phyloP scores from a whole-genome alignment of 2,329 filamentous ascomycete genomes.

The Mycosphaerella sp. region DNA sequence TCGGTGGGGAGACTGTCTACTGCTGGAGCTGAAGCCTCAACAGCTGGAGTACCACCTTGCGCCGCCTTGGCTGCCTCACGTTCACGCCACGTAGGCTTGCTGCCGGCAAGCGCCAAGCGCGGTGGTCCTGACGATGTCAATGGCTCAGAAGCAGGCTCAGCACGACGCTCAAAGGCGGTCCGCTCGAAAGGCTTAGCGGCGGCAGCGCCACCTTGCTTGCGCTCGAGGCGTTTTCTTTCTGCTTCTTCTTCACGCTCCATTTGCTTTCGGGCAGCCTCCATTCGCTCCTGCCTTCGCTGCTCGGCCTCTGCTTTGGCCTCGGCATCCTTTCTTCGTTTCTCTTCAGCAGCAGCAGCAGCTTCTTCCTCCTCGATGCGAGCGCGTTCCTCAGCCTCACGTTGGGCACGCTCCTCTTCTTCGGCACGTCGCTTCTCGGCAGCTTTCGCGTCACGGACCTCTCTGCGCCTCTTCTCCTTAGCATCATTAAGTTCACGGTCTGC shows the following conservation, averaged over 20 bases:
- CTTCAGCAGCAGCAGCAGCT: constrained; percentile 70
- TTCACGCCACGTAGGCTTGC: constrained; percentile 65
- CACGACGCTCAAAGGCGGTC: constrained; percentile 20
- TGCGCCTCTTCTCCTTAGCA: constrained; percentile 80
- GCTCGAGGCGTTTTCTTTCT: constrained; percentile 64
- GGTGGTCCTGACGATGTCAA: constrained; percentile 51
- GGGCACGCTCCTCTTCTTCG: constrained; percentile 73
- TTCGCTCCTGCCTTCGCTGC: constrained; percentile 57
- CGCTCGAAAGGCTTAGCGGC: constrained; percentile 35
- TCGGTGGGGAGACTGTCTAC: constrained; percentile 35
- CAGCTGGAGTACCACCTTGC: constrained; percentile 20
- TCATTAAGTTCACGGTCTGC: constrained; percentile 90
- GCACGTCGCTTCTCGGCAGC: constrained; percentile 75
- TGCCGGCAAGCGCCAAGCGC: constrained; percentile 51
- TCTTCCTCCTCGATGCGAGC: constrained; percentile 77
- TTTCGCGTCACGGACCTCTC: constrained; percentile 78
- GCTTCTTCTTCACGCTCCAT: constrained; percentile 73
- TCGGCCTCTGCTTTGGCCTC: constrained; percentile 57
- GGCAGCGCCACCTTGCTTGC: constrained; percentile 40
- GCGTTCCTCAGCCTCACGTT: constrained; percentile 81
- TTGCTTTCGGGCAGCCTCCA: constrained; percentile 33
- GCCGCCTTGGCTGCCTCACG: constrained; percentile 53
- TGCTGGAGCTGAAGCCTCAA: constrained; percentile 28
- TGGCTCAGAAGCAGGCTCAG: constrained; percentile 38
- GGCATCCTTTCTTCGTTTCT: constrained; percentile 54